A percentile compares a stretch with the other conserved stretches of the same genome.
Conservation (phyloP, 352 stramenopile genomes). For the Phytophthora litchii region DNA sequence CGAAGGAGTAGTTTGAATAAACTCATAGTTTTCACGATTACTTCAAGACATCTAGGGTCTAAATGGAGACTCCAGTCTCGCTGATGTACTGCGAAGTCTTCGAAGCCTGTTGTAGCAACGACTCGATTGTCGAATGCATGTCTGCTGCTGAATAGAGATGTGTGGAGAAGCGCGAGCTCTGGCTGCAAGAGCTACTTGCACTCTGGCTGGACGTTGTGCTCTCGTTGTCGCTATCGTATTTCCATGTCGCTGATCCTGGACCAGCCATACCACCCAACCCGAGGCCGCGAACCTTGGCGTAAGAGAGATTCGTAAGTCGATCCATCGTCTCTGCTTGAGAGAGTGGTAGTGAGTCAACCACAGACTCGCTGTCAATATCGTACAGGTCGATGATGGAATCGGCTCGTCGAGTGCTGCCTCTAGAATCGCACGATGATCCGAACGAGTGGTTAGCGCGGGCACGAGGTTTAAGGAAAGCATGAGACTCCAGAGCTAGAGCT, state of each 20-base stretch:
- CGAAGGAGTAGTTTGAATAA: not conserved
- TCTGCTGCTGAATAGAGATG: slow-evolving; percentile 58
- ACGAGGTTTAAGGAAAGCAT: slow-evolving; percentile 47
- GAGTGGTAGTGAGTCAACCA: slow-evolving; percentile 38
- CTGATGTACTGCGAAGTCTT: slow-evolving; percentile 70
- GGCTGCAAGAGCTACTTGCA: slow-evolving; percentile 35
- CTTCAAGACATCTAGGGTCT: slow-evolving; percentile 18
- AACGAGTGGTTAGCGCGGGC: slow-evolving; percentile 55
- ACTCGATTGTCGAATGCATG: slow-evolving; percentile 78
- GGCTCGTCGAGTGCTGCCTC: slow-evolving; percentile 57
- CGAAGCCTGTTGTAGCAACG: slow-evolving; percentile 67
- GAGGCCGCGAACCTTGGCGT: slow-evolving; percentile 45
- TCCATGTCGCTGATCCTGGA: slow-evolving; percentile 41
- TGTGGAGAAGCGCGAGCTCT: slow-evolving; percentile 49
- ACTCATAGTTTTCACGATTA: slow-evolving; percentile 22
- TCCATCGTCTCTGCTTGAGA: slow-evolving; percentile 47
- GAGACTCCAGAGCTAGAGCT: slow-evolving; percentile 48
- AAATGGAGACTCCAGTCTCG: slow-evolving; percentile 48
- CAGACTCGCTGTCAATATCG: slow-evolving; percentile 58
- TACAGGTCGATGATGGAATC: slow-evolving; percentile 68
- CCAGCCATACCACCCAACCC: slow-evolving; percentile 33
- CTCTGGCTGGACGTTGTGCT: slow-evolving; percentile 56
- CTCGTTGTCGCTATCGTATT: slow-evolving; percentile 62
- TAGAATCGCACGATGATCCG: slow-evolving; percentile 60
- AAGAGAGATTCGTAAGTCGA: slow-evolving; percentile 39